Evolutionary conservation across 345 rosid species (phyloP).

Genomic region (Ceriops decandra): DNA sequence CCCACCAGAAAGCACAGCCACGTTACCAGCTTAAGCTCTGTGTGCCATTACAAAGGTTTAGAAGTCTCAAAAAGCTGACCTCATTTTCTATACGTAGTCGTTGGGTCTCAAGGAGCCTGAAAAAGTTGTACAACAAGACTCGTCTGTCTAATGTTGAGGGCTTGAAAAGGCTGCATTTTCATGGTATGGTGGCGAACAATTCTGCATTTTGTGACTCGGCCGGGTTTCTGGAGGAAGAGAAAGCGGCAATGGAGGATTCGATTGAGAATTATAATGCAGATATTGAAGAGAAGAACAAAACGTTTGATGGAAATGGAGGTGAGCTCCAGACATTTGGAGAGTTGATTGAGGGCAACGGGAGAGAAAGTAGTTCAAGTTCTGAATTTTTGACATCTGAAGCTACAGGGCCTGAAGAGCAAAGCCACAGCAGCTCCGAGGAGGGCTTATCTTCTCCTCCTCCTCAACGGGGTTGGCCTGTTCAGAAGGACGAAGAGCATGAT

Average conservation of each 20-base stretch:
- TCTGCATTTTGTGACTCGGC: constrained; percentile 42
- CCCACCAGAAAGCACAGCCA: constrained; percentile 19
- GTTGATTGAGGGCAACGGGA: constrained; percentile 44
- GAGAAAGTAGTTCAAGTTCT: constrained; percentile 78
- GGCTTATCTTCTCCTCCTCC: constrained; percentile 58
- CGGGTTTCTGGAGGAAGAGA: constrained; percentile 29
- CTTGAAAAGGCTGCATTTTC: constrained; percentile 28
- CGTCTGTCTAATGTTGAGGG: constrained; percentile 33
- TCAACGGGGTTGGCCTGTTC: constrained; percentile 43
- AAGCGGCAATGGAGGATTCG: constrained; percentile 40
- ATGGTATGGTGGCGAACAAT: constrained; percentile 47
- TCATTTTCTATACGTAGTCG: constrained; percentile 24
- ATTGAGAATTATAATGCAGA: constrained; percentile 28
- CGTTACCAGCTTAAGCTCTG: constrained; percentile 37
- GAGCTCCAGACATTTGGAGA: constrained; percentile 44
- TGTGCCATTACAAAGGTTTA: constrained; percentile 30
- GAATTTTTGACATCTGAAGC: constrained; percentile 62
- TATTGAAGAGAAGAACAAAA: constrained; percentile 30
- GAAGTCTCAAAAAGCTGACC: constrained; percentile 14
- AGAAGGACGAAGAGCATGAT: constrained; percentile 38
- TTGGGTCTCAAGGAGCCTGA: constrained; percentile 41
- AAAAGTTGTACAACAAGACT: constrained; percentile 31
- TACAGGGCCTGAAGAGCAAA: constrained; percentile 52
- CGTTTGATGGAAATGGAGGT: constrained; percentile 23
- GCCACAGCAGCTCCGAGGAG: constrained; percentile 60